phyloP scores from a whole-genome alignment of 129 eudicot genomes.

The Heracleum sosnowskyi region DNA sequence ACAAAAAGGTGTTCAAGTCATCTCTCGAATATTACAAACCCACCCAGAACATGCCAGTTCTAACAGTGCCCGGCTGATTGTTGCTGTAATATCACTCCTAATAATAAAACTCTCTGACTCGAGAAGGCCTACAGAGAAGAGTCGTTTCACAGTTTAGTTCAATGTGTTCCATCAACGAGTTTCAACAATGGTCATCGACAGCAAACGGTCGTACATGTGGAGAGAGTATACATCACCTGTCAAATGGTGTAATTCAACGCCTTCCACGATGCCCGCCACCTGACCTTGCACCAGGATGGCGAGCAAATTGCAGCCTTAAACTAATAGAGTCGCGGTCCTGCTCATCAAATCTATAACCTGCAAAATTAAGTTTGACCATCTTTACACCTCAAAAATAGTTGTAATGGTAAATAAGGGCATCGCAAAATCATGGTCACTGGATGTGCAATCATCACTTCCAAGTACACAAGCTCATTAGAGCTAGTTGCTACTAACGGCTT shows the following conservation, averaged over 20 bases:
- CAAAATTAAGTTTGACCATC: constrained; percentile 71
- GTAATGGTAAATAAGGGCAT: constrained; percentile 14
- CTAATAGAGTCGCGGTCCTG: constrained; percentile 71
- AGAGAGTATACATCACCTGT: constrained; percentile 63
- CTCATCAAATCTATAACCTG: constrained; percentile 96
- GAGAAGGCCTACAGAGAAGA: constrained; percentile 63
- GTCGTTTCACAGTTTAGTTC: constrained; percentile 42
- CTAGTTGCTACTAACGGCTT: neutral
- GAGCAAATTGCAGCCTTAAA: constrained; percentile 86
- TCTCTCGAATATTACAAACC: constrained; percentile 27
- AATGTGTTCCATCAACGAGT: constrained; percentile 12
- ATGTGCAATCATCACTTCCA: constrained; percentile 5
- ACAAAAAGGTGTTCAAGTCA: constrained; percentile 11
- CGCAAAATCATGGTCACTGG: constrained; percentile 13
- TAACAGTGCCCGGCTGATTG: constrained; percentile 29
- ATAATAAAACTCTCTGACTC: constrained; percentile 25
- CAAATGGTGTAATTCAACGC: constrained; percentile 44
- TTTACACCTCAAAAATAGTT: constrained; percentile 26
- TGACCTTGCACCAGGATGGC: constrained; percentile 88
- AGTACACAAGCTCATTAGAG: neutral
- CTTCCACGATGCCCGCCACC: constrained; percentile 79
- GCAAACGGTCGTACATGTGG: constrained; percentile 37
- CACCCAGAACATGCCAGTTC: constrained; percentile 34
- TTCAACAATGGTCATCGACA: constrained; percentile 22
- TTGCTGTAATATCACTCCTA: constrained; percentile 21